Conservation (phyloP, 2,329 filamentous ascomycete species). For the Pseudocercospora macadamiae region DNA sequence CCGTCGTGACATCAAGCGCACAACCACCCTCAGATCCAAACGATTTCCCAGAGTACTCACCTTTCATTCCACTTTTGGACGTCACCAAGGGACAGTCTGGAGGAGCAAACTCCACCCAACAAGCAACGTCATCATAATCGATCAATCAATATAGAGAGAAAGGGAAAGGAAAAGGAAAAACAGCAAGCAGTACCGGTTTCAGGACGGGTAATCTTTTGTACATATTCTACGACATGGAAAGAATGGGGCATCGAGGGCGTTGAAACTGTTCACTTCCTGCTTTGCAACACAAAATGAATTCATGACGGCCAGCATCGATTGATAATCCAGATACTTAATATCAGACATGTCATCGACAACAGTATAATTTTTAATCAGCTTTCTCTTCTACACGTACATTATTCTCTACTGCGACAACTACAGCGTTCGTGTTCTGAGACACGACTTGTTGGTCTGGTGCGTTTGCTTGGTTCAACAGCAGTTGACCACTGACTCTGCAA, state of each 20-base stretch:
- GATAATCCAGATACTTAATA: conserved; percentile 1
- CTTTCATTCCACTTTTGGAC: conserved; percentile 29
- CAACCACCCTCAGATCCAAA: conserved; percentile 34
- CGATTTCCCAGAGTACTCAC: conserved; percentile 41
- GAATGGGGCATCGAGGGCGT: not conserved
- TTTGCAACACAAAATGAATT: not conserved
- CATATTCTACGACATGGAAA: not conserved
- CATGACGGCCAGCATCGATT: not conserved
- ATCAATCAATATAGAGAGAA: not conserved
- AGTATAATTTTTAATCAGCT: not conserved
- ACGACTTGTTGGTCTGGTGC: not conserved
- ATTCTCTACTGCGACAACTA: too few relatives aligned
- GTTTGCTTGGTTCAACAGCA: not conserved
- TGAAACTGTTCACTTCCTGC: not conserved
- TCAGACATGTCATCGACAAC: not conserved
- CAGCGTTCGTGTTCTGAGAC: not conserved
- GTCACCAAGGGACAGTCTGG: conserved; percentile 27
- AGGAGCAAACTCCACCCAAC: conserved; percentile 20
- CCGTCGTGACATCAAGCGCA: conserved; percentile 44
- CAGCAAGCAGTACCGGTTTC: not conserved
- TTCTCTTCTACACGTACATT: not conserved
- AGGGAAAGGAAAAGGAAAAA: not conserved
- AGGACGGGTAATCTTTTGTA: not conserved
- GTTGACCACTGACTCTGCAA: not conserved
- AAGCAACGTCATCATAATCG: not conserved